Evolutionary conservation across 2,329 filamentous ascomycete genomes (phyloP), one percentile per base, ranked within the genome.

Genomic region (Diaporthe sp.): DNA sequence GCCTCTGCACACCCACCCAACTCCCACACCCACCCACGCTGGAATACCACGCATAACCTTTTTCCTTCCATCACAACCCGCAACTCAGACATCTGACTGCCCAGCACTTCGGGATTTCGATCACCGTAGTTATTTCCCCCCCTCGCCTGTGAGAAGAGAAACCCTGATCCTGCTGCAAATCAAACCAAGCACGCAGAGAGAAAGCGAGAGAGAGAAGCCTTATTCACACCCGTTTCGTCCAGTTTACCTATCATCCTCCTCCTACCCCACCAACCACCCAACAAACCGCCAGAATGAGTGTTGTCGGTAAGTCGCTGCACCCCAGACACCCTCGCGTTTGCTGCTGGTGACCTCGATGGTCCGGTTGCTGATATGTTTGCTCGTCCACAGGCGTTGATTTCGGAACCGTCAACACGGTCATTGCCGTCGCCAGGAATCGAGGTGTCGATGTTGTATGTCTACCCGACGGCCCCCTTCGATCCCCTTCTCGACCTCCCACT

Each of bases 341-440:
- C 69, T 61, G n/a, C 35, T 61, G 22, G 40, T 66, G 74, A 74
- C 71, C 72, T 72, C 9, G 12, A 42, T 54, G n/a, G 35, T 6
- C 52, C 45, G 58, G 52, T 73, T 58, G 58, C 76, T 80, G 75
- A 79, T 69, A 54, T 25, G 71, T 47, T 30, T 40, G 22, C 28
- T 64, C 40, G 19, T 40, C 68, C 73, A 33, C 61, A 91, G 95
- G 95, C 86, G 92, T 97, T 86, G 96, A 98, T 91, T 93, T 98
- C 88, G 96, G 96, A 88, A 95, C 95, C 80, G 92, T 97, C 85
- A 98, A 97, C 91, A 98, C 96, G 84, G 96, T 97, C 83, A 94
- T 98, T 87, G 96, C 96, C 84, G 96, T 98, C 86, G 97, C 97
- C 84, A 92, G 97, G 85, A 98, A 98, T 87, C 96, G 97, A 85